Evolutionary conservation across 768 basidiomycete genomes (phyloP).

Genomic region (Pleurotus cornucopiae): DNA sequence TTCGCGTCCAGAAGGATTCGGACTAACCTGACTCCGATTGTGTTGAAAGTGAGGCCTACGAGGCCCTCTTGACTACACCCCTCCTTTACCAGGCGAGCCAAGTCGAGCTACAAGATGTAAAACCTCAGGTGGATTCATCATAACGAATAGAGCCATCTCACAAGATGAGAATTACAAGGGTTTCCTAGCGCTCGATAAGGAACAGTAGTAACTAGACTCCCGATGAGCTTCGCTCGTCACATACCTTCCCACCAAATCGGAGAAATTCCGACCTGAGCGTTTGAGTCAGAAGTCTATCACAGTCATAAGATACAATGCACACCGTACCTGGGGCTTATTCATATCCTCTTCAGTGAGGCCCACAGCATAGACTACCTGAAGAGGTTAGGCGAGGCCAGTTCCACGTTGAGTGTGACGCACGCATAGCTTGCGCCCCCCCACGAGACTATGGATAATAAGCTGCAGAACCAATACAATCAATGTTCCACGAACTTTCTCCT

Average conservation of each 20-base stretch:
- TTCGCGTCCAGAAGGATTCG: no score
- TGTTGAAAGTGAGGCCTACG: conserved; percentile 81
- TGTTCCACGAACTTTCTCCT: conserved; percentile 56
- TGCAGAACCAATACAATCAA: neutral
- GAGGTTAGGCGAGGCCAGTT: neutral
- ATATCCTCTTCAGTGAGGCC: conserved; percentile 78
- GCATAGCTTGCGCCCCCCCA: conserved; percentile 84
- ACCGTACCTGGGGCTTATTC: conserved; percentile 72
- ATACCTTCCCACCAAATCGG: conserved; percentile 93
- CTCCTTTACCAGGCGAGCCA: conserved; percentile 75
- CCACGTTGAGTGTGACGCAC: conserved; percentile 38
- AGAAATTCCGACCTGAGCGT: conserved; percentile 73
- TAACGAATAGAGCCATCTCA: conserved; percentile 23
- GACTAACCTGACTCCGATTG: conserved; percentile 74
- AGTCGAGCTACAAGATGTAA: conserved; percentile 51
- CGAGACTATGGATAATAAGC: conserved; percentile 19
- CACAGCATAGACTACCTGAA: conserved; percentile 66
- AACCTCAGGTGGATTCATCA: conserved; percentile 3
- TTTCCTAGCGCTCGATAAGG: conserved; percentile 46
- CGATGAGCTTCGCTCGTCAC: conserved; percentile 5
- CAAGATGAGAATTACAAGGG: conserved; percentile 82
- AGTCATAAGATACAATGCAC: neutral
- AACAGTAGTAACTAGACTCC: no score
- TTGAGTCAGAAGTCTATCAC: neutral
- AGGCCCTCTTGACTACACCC: conserved; percentile 80